Percentiles rank a stretch among this genome's conserved stretches.
These are phyloP conservation scores for Quercus berberidifolia DNA, from an alignment of 306 rosid genomes.

Conservation along the genomic window DNA sequence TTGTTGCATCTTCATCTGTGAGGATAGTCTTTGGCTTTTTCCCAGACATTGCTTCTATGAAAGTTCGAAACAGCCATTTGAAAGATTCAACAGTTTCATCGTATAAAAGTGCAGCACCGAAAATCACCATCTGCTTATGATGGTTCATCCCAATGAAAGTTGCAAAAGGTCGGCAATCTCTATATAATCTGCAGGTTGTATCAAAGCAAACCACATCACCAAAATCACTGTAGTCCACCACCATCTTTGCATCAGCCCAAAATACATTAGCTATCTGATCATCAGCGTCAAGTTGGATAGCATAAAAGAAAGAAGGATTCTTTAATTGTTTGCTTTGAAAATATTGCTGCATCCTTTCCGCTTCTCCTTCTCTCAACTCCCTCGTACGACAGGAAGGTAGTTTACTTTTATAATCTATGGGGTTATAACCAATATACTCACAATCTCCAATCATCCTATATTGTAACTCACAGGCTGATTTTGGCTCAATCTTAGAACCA, in stretches of 20 bases:
- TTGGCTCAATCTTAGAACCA: conserved; percentile 24
- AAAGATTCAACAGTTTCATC: conserved; percentile 50
- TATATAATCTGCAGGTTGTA: conserved; percentile 41
- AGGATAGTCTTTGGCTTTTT: conserved; percentile 55
- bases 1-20: conserved; percentile 38
- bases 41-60: conserved; percentile 48
- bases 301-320: conserved; percentile 48
- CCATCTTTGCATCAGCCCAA: conserved; percentile 64
- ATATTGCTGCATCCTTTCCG: conserved; percentile 38
- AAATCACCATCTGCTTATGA: conserved; percentile 50
- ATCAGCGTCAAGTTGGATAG: conserved; percentile 52
- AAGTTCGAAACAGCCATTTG: conserved; percentile 49
- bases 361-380: conserved; percentile 45
- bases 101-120: conserved; percentile 50
- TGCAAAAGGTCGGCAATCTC: conserved; percentile 40
- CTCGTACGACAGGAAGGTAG: conserved; percentile 34
- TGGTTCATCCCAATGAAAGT: conserved; percentile 49
- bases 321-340: conserved; percentile 43
- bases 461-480: conserved; percentile 19
- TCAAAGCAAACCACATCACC: conserved; percentile 65
- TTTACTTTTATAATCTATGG: conserved; percentile 30
- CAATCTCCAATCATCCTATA: conserved; percentile 20
- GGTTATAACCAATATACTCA: conserved; percentile 24
- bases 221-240: conserved; percentile 45
- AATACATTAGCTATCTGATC: conserved; percentile 49